Percentiles rank a stretch among this genome's conserved stretches.
These are phyloP conservation scores for Monilinia fructicola DNA, from an alignment of 2,329 filamentous ascomycete genomes.

Conservation along the genomic window DNA sequence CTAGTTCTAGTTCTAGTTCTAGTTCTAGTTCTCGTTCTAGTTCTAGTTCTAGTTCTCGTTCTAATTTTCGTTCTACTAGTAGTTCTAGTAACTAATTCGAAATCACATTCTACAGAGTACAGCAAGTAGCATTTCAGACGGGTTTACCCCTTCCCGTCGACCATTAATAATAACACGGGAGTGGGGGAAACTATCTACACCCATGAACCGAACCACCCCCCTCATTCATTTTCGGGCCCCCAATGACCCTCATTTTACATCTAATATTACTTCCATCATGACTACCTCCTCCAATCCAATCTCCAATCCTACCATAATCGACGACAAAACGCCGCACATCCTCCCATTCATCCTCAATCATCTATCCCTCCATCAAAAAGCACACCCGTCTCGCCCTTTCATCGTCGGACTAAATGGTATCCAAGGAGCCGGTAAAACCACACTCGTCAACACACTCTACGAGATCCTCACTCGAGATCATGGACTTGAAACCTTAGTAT, in stretches of 20 bases:
- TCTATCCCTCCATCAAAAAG: slow-evolving; percentile 51
- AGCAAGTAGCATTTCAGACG: too few relatives aligned
- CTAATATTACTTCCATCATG: not conserved
- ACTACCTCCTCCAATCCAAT: not conserved
- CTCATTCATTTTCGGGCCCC: not conserved
- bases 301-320: slow-evolving; percentile 51
- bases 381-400: slow-evolving; percentile 56
- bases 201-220: not conserved
- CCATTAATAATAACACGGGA: not conserved
- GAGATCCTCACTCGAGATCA: slow-evolving; percentile 52
- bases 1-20: too few relatives aligned
- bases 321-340: slow-evolving; percentile 77
- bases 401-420: slow-evolving; percentile 88
- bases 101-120: too few relatives aligned
- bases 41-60: too few relatives aligned
- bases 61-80: too few relatives aligned
- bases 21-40: too few relatives aligned
- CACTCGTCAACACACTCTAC: slow-evolving; percentile 69
- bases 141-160: too few relatives aligned
- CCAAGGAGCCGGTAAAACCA: slow-evolving; percentile 91
- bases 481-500: slow-evolving; percentile 54
- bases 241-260: not conserved
- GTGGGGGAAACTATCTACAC: not conserved
- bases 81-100: too few relatives aligned
- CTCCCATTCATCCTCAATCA: slow-evolving; percentile 72